Percentiles rank a stretch among this genome's conserved stretches.
These are phyloP conservation scores for Candida sojae DNA, from an alignment of 1,139 yeast genomes.

Conservation along the genomic window DNA sequence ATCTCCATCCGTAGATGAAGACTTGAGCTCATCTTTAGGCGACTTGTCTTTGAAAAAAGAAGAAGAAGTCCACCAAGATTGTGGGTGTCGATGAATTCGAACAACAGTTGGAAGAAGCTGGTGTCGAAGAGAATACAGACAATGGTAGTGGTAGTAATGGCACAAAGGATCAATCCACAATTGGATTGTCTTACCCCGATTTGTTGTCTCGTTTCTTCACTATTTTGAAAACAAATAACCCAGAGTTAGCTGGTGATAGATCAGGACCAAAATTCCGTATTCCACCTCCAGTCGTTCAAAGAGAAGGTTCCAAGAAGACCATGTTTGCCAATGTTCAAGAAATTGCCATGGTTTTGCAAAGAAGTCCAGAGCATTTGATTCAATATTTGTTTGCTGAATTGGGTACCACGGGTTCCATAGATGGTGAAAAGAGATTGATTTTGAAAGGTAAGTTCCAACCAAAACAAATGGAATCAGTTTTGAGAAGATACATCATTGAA, in stretches of 20 bases:
- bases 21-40: constrained; percentile 63
- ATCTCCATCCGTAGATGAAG: constrained; percentile 48
- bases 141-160: constrained; percentile 19
- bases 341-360: constrained; percentile 89
- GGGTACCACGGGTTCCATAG: constrained; percentile 99
- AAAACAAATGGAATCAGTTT: constrained; percentile 93
- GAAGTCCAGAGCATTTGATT: constrained; percentile 96
- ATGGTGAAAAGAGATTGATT: constrained; percentile 94
- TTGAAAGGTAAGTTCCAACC: constrained; percentile 98
- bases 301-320: constrained; percentile 97
- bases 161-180: constrained; percentile 23
- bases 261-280: constrained; percentile 91
- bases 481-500: constrained; percentile 94
- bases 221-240: constrained; percentile 88
- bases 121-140: constrained; percentile 59
- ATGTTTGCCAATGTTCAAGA: constrained; percentile 95
- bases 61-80: constrained; percentile 69
- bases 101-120: constrained; percentile 87
- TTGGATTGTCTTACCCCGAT: constrained; percentile 75
- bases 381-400: constrained; percentile 96
- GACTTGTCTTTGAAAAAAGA: constrained; percentile 81
- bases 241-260: constrained; percentile 97
- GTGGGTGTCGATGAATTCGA: constrained; percentile 77
- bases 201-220: constrained; percentile 82
- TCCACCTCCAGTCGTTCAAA: constrained; percentile 95